phyloP scores from a whole-genome alignment of 768 basidiomycete genomes.

The Tulasnella sp. region DNA sequence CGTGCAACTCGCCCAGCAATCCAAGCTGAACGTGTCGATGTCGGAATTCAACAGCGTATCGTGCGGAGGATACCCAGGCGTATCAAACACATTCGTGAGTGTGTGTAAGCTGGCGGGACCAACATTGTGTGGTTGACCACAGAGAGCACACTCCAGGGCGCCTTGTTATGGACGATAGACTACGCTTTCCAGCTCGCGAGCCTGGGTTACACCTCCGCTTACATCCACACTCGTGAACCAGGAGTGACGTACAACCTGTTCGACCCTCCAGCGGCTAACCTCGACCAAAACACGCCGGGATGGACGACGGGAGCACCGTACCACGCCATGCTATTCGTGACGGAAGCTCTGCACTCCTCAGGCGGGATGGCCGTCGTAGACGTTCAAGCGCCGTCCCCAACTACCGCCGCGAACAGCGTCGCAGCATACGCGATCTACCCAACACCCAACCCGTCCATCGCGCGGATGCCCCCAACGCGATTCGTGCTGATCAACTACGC shows the following conservation, averaged over 20 bases:
- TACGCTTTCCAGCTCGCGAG: constrained; percentile 14
- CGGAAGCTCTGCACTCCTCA: constrained; percentile 14
- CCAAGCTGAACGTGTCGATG: constrained; percentile 13
- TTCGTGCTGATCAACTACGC: constrained; percentile 16
- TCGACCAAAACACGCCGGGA: constrained; percentile 1
- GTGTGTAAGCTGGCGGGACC: neutral
- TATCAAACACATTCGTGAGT: constrained; percentile 14
- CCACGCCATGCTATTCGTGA: constrained; percentile 14
- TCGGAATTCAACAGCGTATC: constrained; percentile 16
- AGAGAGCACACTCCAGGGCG: neutral
- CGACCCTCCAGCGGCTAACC: constrained; percentile 7
- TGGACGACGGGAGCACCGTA: constrained; percentile 16
- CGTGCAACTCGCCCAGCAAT: constrained; percentile 1
- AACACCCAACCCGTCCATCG: neutral
- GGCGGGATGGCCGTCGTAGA: constrained; percentile 10
- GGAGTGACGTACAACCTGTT: constrained; percentile 17
- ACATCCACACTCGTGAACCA: constrained; percentile 17
- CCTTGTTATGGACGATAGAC: constrained; percentile 16
- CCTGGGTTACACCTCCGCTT: constrained; percentile 8
- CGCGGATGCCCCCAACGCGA: neutral
- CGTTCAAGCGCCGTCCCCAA: neutral
- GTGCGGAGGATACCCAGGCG: constrained; percentile 14
- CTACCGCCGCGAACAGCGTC: neutral
- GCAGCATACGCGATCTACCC: constrained; percentile 16
- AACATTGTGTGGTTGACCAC: neutral